Percentiles rank a stretch among this genome's conserved stretches.
Evolutionary conservation across 805 yeast species (phyloP).

Genomic region (Ogataea nakhonphanomensis): DNA sequence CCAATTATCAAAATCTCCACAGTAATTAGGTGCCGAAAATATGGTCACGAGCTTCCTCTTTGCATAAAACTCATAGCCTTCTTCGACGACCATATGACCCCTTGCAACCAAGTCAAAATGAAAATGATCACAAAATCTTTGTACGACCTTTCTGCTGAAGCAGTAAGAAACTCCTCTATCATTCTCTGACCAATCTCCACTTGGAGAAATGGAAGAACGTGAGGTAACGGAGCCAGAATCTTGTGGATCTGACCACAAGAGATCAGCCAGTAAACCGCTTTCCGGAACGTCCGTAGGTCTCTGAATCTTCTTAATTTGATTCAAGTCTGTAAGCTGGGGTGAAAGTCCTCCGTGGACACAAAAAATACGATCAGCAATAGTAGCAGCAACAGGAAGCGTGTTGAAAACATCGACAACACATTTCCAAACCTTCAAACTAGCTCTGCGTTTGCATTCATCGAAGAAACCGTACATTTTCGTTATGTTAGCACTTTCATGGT

Average conservation of each 20-base stretch:
- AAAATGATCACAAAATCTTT: slow-evolving; percentile 59
- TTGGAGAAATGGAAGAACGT: slow-evolving; percentile 7
- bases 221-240: slow-evolving; percentile 31
- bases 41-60: slow-evolving; percentile 73
- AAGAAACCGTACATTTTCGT: slow-evolving; percentile 59
- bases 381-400: slow-evolving; percentile 59
- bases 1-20: slow-evolving; percentile 78
- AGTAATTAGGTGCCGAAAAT: slow-evolving; percentile 79
- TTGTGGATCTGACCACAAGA: slow-evolving; percentile 83
- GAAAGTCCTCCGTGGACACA: slow-evolving; percentile 74
- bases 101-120: slow-evolving; percentile 74
- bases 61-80: slow-evolving; percentile 80
- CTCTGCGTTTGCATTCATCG: slow-evolving; percentile 57
- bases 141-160: slow-evolving; percentile 72
- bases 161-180: slow-evolving; percentile 82
- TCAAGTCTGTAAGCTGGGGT: slow-evolving; percentile 61
- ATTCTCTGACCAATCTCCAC: slow-evolving; percentile 70
- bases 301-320: slow-evolving; percentile 65
- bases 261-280: slow-evolving; percentile 70
- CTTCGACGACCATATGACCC: slow-evolving; percentile 89
- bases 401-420: slow-evolving; percentile 53
- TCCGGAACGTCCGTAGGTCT: slow-evolving; percentile 86
- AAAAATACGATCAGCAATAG: slow-evolving; percentile 54
- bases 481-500: slow-evolving; percentile 57
- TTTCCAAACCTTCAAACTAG: slow-evolving; percentile 48